Base-by-base conservation (phyloP, 164 flowering plant genomes). In the Vitis riparia region DNA sequence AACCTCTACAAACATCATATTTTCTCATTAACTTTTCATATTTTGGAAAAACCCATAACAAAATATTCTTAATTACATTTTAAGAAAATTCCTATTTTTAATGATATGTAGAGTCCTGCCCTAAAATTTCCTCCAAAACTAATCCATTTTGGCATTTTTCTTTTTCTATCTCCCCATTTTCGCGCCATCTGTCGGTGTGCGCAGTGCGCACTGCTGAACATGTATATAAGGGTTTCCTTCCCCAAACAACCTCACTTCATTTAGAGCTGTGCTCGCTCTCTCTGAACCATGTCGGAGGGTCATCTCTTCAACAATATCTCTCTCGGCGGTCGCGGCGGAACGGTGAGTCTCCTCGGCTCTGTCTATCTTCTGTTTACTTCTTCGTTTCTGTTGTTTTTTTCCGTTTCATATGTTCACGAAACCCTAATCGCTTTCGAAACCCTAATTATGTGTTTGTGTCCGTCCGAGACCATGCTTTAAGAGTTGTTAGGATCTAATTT, bases 311-410 rank as follows among this genome's bases (percentile, higher is more conserved):
- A 80, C 80, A 88, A 82, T 75, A 91, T 93, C 75, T 88, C 89
- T 60, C 97, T 91, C 49, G 87, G 91, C 16, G 96, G 97, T 51
- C 96, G 98, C 17, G 96, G 97, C 32, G 98, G 98, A 69, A 82
- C 87, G 12, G 98, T 93, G 63, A 86, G 88, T 64, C 37, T 59
- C 47, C 70, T 64, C 68, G 47, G 59, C 58, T 17, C 59, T 52
- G 2, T 47, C 48, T 57, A 2, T 70, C 37, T 66, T 55, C 58
- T 16, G 8, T 17, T 17, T 68, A 50, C 3, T 37, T 44, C 8
- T 11, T 44, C 6, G 6, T 9, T 4, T 13, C 10, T 3, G 30
- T 3, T 6, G 53, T 37, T 27, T 8, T 7, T 63, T 63, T 55
- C 47, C 30, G 55, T 55, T 63, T 50, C 44, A 6, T 37, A 13